Conservation (phyloP, 2,329 filamentous ascomycete genomes). For the Aureobasidium sp. region DNA sequence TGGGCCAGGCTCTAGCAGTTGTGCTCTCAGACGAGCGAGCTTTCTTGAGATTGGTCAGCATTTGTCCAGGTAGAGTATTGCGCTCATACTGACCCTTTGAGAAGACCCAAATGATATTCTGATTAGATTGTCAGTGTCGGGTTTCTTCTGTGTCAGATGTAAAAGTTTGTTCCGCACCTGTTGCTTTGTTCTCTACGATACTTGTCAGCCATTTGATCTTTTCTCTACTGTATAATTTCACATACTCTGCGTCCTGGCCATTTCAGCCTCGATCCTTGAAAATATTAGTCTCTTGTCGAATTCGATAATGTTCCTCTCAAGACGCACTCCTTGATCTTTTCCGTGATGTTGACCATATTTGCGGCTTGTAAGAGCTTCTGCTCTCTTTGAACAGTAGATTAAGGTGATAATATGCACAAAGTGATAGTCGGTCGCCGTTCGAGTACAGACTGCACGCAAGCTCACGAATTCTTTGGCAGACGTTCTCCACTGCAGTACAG, state of each 20-base stretch:
- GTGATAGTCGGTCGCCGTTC: neutral
- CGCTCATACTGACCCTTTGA: slow-evolving; percentile 68
- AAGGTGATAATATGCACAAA: neutral
- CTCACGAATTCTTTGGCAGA: slow-evolving; percentile 7
- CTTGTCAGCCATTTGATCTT: slow-evolving; percentile 25
- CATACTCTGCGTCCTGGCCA: slow-evolving; percentile 96
- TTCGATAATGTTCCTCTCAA: no score
- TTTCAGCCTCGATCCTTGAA: slow-evolving; percentile 95
- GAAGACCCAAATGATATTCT: slow-evolving; percentile 97
- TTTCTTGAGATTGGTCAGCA: slow-evolving; percentile 54
- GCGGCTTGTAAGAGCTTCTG: slow-evolving; percentile 10
- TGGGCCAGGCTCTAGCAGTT: slow-evolving; percentile 81
- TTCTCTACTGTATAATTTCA: neutral
- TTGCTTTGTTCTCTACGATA: slow-evolving; percentile 87
- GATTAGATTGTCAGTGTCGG: slow-evolving; percentile 25
- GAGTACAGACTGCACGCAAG: neutral
- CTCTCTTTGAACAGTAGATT: neutral
- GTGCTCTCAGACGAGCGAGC: slow-evolving; percentile 86
- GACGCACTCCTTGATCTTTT: slow-evolving; percentile 97
- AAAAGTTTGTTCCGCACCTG: slow-evolving; percentile 54
- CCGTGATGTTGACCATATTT: slow-evolving; percentile 97
- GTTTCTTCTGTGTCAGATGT: neutral
- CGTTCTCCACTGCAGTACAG: slow-evolving; percentile 2
- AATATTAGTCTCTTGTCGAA: slow-evolving; percentile 8
- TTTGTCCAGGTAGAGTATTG: neutral